Base-by-base conservation (phyloP, 352 stramenopile genomes). In the Phytophthora multivora region DNA sequence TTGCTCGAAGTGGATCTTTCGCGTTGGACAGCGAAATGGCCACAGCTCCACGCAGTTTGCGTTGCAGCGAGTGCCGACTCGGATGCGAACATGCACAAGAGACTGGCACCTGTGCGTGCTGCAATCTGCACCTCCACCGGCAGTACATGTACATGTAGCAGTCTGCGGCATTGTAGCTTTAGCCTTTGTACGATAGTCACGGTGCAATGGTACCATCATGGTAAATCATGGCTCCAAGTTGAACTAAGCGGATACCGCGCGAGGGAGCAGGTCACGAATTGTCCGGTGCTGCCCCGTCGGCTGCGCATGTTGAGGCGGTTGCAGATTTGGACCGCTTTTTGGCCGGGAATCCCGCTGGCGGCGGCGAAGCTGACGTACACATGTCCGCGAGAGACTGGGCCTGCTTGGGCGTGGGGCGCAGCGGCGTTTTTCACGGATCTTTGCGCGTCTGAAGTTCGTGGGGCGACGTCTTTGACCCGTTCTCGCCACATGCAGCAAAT, bases 401-500 rank as follows among this genome's bases (percentile, higher is more conserved):
- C 6, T 33, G 58, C 33, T 59, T 60, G 39, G 35, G 35, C 15
- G 10, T 30, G 15, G 13, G 2, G 36, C 12, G n/a, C 33, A 42
- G 41, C 31, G 23, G 40, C n/a, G 23, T 18, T 10, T 43, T 16
- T 15, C 53, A 40, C 51, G 11, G 33, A 48, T 45, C 51, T 59
- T 35, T 51, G 40, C 40, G 51, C 38, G 51, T 36, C 50, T 47
- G 48, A 45, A 46, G 48, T 45, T 56, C 18, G n/a, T 39, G 21
- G 35, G 33, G 49, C 26, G 28, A 33, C 28, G 11, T 9, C 28
- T 13, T 54, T 54, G 15, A 54, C 12, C 31, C 11, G 49, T 36
- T 66, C 58, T 52, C 13, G 31, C 47, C 48, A 42, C 23, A 5
- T 15, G 18, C 33, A 51, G 55, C 56, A 64, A 64, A 64, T 64